Percentiles rank a stretch among this genome's conserved stretches.
phyloP scores from a whole-genome alignment of 345 rosid species.

The thale cress (Arabidopsis thaliana) region TAIR10.1 NC_003076.8:23387501-23388000 shows the following conservation, averaged over 20 bases:
- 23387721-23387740: slow-evolving; percentile 75
- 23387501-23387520: slow-evolving; percentile 58
- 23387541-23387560: slow-evolving; percentile 49
- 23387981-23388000: slow-evolving; percentile 40
- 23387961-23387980: slow-evolving; percentile 41
- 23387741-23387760: slow-evolving; percentile 57
- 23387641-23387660: slow-evolving; percentile 37
- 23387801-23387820: slow-evolving; percentile 54
- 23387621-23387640: slow-evolving; percentile 66
- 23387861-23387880: slow-evolving; percentile 69
- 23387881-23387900: slow-evolving; percentile 81
- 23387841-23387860: slow-evolving; percentile 69
- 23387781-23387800: slow-evolving; percentile 52
- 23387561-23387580: slow-evolving; percentile 89
- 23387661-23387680: slow-evolving; percentile 43
- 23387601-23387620: slow-evolving; percentile 87
- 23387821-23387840: slow-evolving; percentile 72
- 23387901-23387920: slow-evolving; percentile 66
- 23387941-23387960: slow-evolving; percentile 40
- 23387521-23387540: slow-evolving; percentile 68
- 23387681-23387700: slow-evolving; percentile 60
- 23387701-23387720: slow-evolving; percentile 59
- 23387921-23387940: slow-evolving; percentile 54
- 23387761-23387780: slow-evolving; percentile 52
- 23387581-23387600: slow-evolving; percentile 68